phyloP scores from a whole-genome alignment of 2,329 filamentous ascomycete species.

The Daldinia sp. region DNA sequence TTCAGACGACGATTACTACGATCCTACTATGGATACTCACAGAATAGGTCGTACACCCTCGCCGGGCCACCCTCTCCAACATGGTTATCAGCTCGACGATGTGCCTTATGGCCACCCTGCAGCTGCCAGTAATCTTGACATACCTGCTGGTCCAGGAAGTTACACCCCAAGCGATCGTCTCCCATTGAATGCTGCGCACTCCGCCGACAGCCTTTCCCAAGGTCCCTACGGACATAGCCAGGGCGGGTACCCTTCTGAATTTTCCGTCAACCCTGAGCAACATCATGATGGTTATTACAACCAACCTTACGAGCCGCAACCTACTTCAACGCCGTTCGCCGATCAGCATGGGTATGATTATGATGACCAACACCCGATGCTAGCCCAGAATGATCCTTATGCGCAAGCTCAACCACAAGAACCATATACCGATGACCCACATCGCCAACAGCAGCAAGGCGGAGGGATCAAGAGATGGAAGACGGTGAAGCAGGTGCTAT shows the following conservation, averaged over 20 bases:
- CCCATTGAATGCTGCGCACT: slow-evolving; percentile 82
- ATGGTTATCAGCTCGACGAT: slow-evolving; percentile 86
- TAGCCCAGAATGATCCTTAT: slow-evolving; percentile 70
- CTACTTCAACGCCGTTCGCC: slow-evolving; percentile 68
- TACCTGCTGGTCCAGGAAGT: slow-evolving; percentile 71
- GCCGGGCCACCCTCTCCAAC: slow-evolving; percentile 77
- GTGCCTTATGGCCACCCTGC: slow-evolving; percentile 70
- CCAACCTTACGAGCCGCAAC: slow-evolving; percentile 80
- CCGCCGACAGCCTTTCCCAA: slow-evolving; percentile 63
- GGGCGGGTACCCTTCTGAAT: slow-evolving; percentile 72
- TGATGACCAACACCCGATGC: slow-evolving; percentile 80
- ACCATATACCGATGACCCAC: slow-evolving; percentile 60
- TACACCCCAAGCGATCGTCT: slow-evolving; percentile 79
- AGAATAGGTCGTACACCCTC: slow-evolving; percentile 76
- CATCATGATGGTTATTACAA: slow-evolving; percentile 91
- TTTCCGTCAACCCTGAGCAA: slow-evolving; percentile 82
- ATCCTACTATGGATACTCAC: slow-evolving; percentile 68
- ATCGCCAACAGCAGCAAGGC: slow-evolving; percentile 58
- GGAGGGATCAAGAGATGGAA: slow-evolving; percentile 88
- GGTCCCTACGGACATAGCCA: slow-evolving; percentile 60
- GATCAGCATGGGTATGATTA: slow-evolving; percentile 74
- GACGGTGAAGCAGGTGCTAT: slow-evolving; percentile 97
- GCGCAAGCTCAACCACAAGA: slow-evolving; percentile 53
- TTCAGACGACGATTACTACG: slow-evolving; percentile 71
- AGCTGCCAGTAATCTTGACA: slow-evolving; percentile 67